Conservation (phyloP, 129 eudicot species). For the Heracleum sosnowskyi region DNA sequence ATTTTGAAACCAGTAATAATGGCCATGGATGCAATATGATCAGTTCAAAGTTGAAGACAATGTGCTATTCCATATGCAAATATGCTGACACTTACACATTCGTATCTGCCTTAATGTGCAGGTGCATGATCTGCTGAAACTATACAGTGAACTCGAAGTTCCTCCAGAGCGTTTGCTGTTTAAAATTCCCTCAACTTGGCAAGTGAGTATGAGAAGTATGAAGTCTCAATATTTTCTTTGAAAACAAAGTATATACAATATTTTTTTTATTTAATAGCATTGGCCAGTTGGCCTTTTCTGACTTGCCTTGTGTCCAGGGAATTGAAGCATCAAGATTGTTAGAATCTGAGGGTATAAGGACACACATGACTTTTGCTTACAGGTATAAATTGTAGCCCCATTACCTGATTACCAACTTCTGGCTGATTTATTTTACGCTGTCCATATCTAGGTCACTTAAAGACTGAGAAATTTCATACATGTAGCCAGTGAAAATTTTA, state of each 20-base stretch:
- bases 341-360: constrained; percentile 94
- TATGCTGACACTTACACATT: not conserved
- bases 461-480: not conserved
- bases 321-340: constrained; percentile 91
- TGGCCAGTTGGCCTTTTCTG: too few relatives aligned
- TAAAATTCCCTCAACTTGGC: constrained; percentile 98
- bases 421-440: not conserved
- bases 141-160: constrained; percentile 61
- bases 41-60: not conserved
- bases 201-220: constrained; percentile 41
- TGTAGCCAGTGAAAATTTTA: not conserved
- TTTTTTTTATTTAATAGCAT: too few relatives aligned
- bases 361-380: constrained; percentile 91
- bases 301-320: constrained; percentile 40
- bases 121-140: constrained; percentile 69
- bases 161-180: constrained; percentile 83
- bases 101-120: constrained; percentile 23
- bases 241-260: not conserved
- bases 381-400: constrained; percentile 57
- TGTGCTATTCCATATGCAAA: not conserved
- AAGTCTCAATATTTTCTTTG: not conserved
- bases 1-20: not conserved
- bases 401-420: not conserved
- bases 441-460: not conserved
- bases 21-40: not conserved